Base-by-base conservation (phyloP, 2,329 filamentous ascomycete genomes). In the Colletotrichum sp. region DNA sequence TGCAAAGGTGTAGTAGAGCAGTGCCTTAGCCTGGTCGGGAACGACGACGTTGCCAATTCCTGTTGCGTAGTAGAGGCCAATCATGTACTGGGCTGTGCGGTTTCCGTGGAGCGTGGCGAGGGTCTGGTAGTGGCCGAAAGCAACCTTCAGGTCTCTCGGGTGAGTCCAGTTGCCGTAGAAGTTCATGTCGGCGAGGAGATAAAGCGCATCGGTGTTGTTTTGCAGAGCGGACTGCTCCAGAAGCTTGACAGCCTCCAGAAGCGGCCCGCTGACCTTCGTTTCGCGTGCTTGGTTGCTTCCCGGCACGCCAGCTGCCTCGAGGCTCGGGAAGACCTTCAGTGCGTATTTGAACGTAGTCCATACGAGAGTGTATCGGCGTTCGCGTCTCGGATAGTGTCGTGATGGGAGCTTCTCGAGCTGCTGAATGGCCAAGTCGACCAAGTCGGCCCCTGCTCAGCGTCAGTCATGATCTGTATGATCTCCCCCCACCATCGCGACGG, bases 81-180 rank as follows among this genome's bases (percentile, higher is more conserved):
- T 83, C 96, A 99, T 98, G 85, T 98, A 94, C 83, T 99, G 95
- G 2, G 97, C 97, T 14, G 96, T 98, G 78, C 92, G 94, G 84
- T 99, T 99, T 60, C 96, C 97, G 78, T 94, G 91, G 75, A 93
- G 84, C 21, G 90, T 89, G 4, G 96, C 95, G 70, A 99, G 90
- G 77, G 93, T 89, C 77, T 94, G 89, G 84, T 99, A 99, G 86
- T 95, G 91, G 78, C 91, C 89, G 83, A 98, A 98, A 0, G 97
- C 95, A 64, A 91, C 89, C 36, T 91, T 88, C 79, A 98, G 95
- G 82, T 98, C 93, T 78, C 93, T 91, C 3, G 96, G 96, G 81
- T 98, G 91, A 26, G 95, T 94, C 85, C 94, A 98, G 85, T 99
- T 98, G 83, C 97, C 97, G 81, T 97, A 96, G 85, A 99, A 99